Evolutionary conservation across 495 filamentous ascomycete genomes (phyloP), one percentile per base, ranked within the genome.

Genomic region (Pyrenula massariospora): DNA sequence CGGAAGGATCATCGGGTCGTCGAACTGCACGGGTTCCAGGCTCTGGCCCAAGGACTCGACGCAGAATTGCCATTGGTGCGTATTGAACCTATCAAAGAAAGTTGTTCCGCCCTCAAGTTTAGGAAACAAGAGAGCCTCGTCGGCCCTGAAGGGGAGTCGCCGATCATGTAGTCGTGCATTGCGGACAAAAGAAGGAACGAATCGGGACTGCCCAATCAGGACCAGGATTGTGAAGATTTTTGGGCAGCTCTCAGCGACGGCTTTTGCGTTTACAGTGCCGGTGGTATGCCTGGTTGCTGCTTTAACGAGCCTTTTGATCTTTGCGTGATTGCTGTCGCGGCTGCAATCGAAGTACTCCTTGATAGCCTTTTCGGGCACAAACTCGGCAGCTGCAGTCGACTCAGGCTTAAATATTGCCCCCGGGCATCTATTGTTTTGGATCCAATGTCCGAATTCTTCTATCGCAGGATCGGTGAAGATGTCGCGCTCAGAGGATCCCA

Each of bases 11-110:
- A 58, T 55, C 8, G 62, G 24, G 8, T 36, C 15, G 12, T 59
- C 61, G 22, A 66, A 60, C 22, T 55, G 23, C 22, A 55, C 56
- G 55, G 63, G 57, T 23, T 62, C 57, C 5, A 66, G 25, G 20
- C 54, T 22, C 1, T 54, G 50, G 24, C 56, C 55, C 22, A 70
- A 63, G 0, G 59, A 22, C 12, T 64, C 57, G 0, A 68, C 64
- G 56, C 68, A 74, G 59, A 70, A 73, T 22, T 52, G 59, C 65
- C 70, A 70, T 56, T 75, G 73, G 21, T 56, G 50, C 12, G 65
- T 51, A n/a, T 52, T 60, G 36, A 74, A 66, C 2, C 48, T 2
- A 12, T 59, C 22, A 48, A 70, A 66, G 48, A 73, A 63, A 1
- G 56, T 23, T 8, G 19, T 24, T 23, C 25, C 25, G 21, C 22